phyloP scores from a whole-genome alignment of 1,284 basidiomycete genomes.

The Butyriboletus regius region DNA sequence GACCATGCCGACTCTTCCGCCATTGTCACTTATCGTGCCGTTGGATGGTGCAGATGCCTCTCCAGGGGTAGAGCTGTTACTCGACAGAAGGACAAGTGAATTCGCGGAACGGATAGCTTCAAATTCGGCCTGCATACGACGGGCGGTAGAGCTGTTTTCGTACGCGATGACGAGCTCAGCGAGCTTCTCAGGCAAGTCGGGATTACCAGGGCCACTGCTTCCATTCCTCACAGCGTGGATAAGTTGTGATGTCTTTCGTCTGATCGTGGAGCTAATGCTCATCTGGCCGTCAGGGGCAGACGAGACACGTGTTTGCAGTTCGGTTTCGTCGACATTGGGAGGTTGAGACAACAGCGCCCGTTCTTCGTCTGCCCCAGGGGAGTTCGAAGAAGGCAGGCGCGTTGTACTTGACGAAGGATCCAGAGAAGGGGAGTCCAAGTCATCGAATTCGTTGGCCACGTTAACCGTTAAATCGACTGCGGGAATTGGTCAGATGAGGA shows the following conservation, averaged over 20 bases:
- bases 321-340: slow-evolving; percentile 46
- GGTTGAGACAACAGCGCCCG: slow-evolving; percentile 37
- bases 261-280: slow-evolving; percentile 52
- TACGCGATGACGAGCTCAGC: slow-evolving; percentile 70
- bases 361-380: slow-evolving; percentile 56
- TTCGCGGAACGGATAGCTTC: slow-evolving; percentile 38
- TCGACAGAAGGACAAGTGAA: background rate
- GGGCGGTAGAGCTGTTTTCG: slow-evolving; percentile 60
- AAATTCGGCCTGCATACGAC: slow-evolving; percentile 59
- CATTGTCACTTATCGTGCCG: slow-evolving; percentile 16
- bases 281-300: slow-evolving; percentile 28
- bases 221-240: slow-evolving; percentile 58
- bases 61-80: background rate
- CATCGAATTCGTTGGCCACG: slow-evolving; percentile 46
- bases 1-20: slow-evolving; percentile 31
- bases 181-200: slow-evolving; percentile 56
- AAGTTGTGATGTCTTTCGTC: slow-evolving; percentile 69
- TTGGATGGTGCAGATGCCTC: slow-evolving; percentile 21
- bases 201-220: slow-evolving; percentile 33
- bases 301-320: slow-evolving; percentile 39
- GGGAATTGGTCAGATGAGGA: slow-evolving; percentile 4
- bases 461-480: slow-evolving; percentile 82
- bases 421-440: slow-evolving; percentile 35
- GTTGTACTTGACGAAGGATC: slow-evolving; percentile 34
- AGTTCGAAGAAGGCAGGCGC: slow-evolving; percentile 31